Conservation (phyloP, 2,329 filamentous ascomycete genomes). For the Cordyceps cicadae region DNA sequence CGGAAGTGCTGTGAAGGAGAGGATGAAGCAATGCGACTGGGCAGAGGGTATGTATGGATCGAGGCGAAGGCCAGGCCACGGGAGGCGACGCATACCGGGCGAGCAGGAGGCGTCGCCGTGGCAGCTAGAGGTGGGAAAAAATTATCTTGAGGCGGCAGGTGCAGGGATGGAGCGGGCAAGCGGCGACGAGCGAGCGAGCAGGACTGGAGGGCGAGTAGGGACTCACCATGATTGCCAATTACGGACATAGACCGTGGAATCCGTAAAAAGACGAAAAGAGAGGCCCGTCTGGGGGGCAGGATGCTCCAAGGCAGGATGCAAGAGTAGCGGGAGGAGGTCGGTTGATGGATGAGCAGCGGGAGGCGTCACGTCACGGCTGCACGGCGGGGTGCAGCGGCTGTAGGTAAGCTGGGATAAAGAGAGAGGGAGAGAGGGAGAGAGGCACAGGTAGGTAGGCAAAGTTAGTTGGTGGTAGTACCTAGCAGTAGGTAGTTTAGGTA, state of each 20-base stretch:
- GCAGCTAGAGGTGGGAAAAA: slow-evolving; percentile 1
- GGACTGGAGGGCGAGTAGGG: background rate
- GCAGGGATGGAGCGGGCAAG: background rate
- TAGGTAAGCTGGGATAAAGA: background rate
- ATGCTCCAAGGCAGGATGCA: slow-evolving; percentile 8
- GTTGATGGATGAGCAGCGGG: background rate
- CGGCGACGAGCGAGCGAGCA: background rate
- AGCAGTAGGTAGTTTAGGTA: background rate
- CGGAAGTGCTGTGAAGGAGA: background rate
- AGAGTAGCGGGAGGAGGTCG: slow-evolving; percentile 4
- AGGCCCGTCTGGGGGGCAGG: slow-evolving; percentile 5
- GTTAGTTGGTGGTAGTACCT: too few species aligned
- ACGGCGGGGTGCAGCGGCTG: slow-evolving; percentile 10
- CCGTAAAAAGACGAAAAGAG: slow-evolving; percentile 9
- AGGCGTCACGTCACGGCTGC: slow-evolving; percentile 11
- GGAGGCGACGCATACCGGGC: background rate
- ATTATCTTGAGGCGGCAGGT: slow-evolving; percentile 6
- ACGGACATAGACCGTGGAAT: background rate
- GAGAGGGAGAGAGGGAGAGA: too few species aligned
- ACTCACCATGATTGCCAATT: slow-evolving; percentile 11
- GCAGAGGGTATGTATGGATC: background rate
- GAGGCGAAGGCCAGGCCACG: background rate
- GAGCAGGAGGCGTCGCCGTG: slow-evolving; percentile 13
- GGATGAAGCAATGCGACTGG: background rate
- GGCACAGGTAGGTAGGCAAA: too few species aligned